phyloP scores from a whole-genome alignment of 2,329 filamentous ascomycete species.

The Penicillium sp. region DNA sequence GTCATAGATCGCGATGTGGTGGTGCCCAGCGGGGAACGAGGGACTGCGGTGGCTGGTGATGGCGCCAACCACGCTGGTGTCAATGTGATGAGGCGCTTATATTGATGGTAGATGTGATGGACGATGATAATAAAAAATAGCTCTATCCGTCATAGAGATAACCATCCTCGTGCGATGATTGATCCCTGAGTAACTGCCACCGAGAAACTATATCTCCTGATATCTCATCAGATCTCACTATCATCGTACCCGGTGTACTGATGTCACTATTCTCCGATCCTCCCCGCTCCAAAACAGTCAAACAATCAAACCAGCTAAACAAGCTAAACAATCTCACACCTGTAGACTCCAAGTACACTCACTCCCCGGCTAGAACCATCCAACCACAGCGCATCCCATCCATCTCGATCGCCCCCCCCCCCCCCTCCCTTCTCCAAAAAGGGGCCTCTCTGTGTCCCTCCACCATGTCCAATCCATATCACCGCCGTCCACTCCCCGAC shows the following conservation, averaged over 20 bases:
- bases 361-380: not conserved
- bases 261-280: not conserved
- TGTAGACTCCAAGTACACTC: too few relatives aligned
- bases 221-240: too few relatives aligned
- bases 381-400: not conserved
- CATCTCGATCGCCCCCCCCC: not conserved
- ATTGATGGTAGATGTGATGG: too few relatives aligned
- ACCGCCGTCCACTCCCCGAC: slow-evolving; percentile 59
- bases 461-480: slow-evolving; percentile 50
- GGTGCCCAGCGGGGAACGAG: slow-evolving; percentile 2
- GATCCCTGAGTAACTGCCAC: too few relatives aligned
- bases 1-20: not conserved
- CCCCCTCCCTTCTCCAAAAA: too few relatives aligned
- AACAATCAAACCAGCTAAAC: not conserved
- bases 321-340: too few relatives aligned
- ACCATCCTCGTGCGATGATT: too few relatives aligned
- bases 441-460: not conserved
- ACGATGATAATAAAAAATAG: too few relatives aligned
- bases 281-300: not conserved
- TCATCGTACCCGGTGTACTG: not conserved
- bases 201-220: too few relatives aligned
- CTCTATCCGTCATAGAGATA: too few relatives aligned
- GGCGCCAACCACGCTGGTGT: not conserved
- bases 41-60: slow-evolving; percentile 1
- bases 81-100: not conserved